Evolutionary conservation across 441 rosid genomes (phyloP), one percentile per base, ranked within the genome.

Genomic region (Gossypium aridum): DNA sequence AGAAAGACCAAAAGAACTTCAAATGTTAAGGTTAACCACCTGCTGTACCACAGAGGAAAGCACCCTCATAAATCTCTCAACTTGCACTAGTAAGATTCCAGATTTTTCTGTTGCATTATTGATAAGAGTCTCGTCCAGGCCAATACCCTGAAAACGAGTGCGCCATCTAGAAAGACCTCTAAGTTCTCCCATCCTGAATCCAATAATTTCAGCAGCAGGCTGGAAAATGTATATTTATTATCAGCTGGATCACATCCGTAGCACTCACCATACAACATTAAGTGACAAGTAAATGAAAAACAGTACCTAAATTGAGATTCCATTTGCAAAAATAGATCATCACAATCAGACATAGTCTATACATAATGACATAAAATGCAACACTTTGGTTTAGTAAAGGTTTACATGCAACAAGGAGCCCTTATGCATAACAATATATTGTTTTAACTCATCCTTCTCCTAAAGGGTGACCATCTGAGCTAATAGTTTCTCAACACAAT

Each of bases 171-270:
- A 95, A 78, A 91, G 94, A 57, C 97, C 97, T 84, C 87, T 88
- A 67, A 95, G 85, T 85, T 95, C 98, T 82, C 97, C 99, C 90
- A 95, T 85, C 83, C 98, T 90, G 72, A 95, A 95, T 76, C 90
- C 94, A 75, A 95, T 91, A 70, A 90, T 91, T 83, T 95, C 99
- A 86, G 94, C 97, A 71, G 99, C 93, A 80, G 98, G 99, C 99
- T 95, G 86, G 70, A 80, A 86, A 83, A 83, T 75, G 79, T 76
- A 80, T 65, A 76, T 47, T 74, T 76, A 73, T 77, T 80, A 59
- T 80, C 73, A 82, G 84, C 76, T 39, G 77, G 73, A 71, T 20
- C 34, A 79, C 20, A 76, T 68, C 70, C 69, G 70, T 70, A 39
- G 56, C 62, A 65, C 13, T 61, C 54, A 43, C 22, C 3, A 0